Evolutionary conservation across 2,329 filamentous ascomycete species (phyloP).

Genomic region (Trichoderma sp.): DNA sequence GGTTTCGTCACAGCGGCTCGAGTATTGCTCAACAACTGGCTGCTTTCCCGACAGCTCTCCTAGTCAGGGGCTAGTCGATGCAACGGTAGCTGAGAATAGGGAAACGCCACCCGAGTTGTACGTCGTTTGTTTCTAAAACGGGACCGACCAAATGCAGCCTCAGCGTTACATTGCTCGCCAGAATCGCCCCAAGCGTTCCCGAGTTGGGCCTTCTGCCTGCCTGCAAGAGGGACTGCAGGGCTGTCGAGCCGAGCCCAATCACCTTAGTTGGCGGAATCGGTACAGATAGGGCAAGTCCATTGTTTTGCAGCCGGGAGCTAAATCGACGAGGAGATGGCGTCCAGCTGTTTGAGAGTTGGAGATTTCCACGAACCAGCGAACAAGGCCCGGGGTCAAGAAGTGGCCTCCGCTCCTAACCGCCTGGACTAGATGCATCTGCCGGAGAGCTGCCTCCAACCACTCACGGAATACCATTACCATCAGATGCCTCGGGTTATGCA

Average conservation of each 20-base stretch:
- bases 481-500: neutral
- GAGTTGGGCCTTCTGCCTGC: neutral
- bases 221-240: constrained; percentile 11
- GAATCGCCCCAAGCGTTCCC: constrained; percentile 7
- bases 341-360: constrained; percentile 6
- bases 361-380: neutral
- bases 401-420: constrained; percentile 14
- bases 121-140: constrained; percentile 21
- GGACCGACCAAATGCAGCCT: constrained; percentile 15
- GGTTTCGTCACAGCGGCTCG: neutral
- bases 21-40: neutral
- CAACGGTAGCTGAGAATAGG: neutral
- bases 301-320: constrained; percentile 10
- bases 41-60: neutral
- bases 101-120: constrained; percentile 8
- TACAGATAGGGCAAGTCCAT: constrained; percentile 20
- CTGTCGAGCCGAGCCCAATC: constrained; percentile 17
- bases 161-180: constrained; percentile 15
- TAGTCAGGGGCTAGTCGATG: neutral
- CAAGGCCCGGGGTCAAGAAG: constrained; percentile 18
- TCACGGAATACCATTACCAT: constrained; percentile 4
- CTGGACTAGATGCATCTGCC: constrained; percentile 10
- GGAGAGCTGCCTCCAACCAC: constrained; percentile 9
- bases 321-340: constrained; percentile 8
- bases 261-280: constrained; percentile 4